phyloP scores from a whole-genome alignment of 116 monocot genomes.

The Trichopus zeylanicus region DNA sequence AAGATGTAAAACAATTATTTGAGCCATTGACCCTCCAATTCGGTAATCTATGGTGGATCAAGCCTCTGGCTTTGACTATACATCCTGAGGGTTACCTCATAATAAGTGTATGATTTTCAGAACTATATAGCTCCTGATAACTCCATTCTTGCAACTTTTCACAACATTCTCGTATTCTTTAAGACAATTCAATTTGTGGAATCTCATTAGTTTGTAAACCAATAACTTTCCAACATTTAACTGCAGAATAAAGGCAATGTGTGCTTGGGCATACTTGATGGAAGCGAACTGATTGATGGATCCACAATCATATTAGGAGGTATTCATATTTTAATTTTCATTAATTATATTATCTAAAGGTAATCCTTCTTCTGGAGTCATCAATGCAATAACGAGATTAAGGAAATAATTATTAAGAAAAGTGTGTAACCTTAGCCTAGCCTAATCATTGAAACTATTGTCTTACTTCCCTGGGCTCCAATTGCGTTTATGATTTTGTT shows the following conservation, averaged over 20 bases:
- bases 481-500: too few relatives aligned
- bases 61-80: conserved; percentile 41
- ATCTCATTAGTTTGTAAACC: neutral
- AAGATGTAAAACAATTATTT: conserved; percentile 62
- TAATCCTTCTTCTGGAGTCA: too few relatives aligned
- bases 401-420: neutral
- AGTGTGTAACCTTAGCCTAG: too few relatives aligned
- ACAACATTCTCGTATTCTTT: too few relatives aligned
- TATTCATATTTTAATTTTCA: neutral
- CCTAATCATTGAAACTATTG: too few relatives aligned
- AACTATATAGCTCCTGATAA: neutral
- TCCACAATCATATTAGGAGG: conserved; percentile 75
- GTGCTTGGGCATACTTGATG: conserved; percentile 81
- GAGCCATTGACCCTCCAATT: conserved; percentile 73
- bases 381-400: too few relatives aligned
- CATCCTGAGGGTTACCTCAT: conserved; percentile 75
- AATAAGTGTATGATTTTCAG: conserved; percentile 49
- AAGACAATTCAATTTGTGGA: too few relatives aligned
- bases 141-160: too few relatives aligned
- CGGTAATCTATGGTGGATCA: conserved; percentile 44
- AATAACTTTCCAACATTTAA: neutral
- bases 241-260: conserved; percentile 62
- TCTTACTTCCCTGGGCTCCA: too few relatives aligned
- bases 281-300: conserved; percentile 56
- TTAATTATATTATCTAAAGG: too few relatives aligned